Base-by-base conservation (phyloP, 176 grass and related monocot genomes). In the Zea mays region DNA sequence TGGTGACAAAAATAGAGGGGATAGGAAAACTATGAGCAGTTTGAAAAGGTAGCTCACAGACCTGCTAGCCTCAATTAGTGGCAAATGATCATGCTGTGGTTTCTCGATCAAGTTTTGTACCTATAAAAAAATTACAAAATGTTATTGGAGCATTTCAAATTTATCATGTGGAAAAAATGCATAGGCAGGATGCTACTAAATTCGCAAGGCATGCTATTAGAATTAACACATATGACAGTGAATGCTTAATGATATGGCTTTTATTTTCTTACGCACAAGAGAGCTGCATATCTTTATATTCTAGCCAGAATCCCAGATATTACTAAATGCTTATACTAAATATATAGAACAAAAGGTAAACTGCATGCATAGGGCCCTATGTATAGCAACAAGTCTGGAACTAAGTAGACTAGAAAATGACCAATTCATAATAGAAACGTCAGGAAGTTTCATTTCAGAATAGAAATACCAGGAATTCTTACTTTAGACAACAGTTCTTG, bases 21-120 rank as follows among this genome's bases (percentile, higher is more conserved):
- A 27, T 16, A 81, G 39, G 72, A 67, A 44, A 54, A 52, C 4
- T 39, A 38, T 39, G 69, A 47, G 47, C 6, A 73, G 34, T 77
- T 60, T 64, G 70, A 65, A 61, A 79, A 42, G 50, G 40, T 60
- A 88, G 12, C 47, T 20, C 60, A 62, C 74, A 72, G 75, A 99
- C 96, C 96, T 99, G 90, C 96, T 99, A 82, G 96, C 96, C 76
- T 99, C 96, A 57, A 99, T 87, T 70, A 99, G 85, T 72, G 92
- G 92, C 42, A 99, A 72, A 85, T 99, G 92, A 76, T 99, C 96
- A 84, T 96, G 89, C 43, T 99, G 87, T 14, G 96, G 96, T 78
- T 96, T 99, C 81, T 99, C 96, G 62, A 99, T 96, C 79, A 99
- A 76, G 67, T 99, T 99, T 67, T 89, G 79, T 55, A 99, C 96